Conservation (phyloP, 768 basidiomycete species). For the Lepiota venenata region DNA sequence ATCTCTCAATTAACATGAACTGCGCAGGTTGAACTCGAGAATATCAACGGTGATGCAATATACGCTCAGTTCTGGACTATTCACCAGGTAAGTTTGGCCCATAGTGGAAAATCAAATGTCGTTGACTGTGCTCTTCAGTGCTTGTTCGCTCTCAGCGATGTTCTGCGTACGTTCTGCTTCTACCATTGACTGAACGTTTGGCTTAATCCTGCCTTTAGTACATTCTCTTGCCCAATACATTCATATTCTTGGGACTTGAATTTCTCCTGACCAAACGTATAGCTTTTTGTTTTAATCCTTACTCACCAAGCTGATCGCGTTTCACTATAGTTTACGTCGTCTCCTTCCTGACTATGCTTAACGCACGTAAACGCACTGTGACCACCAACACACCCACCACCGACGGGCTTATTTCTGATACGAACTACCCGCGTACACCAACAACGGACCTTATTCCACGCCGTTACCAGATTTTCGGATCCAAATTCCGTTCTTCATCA, state of each 20-base stretch:
- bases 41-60: slow-evolving; percentile 35
- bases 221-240: slow-evolving; percentile 38
- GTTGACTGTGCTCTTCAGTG: slow-evolving; percentile 23
- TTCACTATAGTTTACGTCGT: slow-evolving; percentile 38
- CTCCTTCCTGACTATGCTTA: slow-evolving; percentile 45
- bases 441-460: neutral
- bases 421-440: neutral
- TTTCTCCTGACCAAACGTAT: slow-evolving; percentile 43
- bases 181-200: neutral
- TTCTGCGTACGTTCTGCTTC: slow-evolving; percentile 30
- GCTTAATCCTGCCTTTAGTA: slow-evolving; percentile 25
- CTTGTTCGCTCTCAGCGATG: slow-evolving; percentile 41
- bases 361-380: slow-evolving; percentile 31
- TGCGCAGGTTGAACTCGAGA: slow-evolving; percentile 27
- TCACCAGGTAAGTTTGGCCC: slow-evolving; percentile 28
- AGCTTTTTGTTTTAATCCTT: slow-evolving; percentile 10
- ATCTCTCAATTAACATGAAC: neutral
- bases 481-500: neutral
- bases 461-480: neutral
- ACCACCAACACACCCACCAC: neutral
- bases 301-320: neutral
- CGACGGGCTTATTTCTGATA: neutral
- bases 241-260: slow-evolving; percentile 39
- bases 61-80: slow-evolving; percentile 32
- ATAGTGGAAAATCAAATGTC: neutral